Base-by-base conservation (phyloP, 352 stramenopile genomes). In the Phytophthora brassicae region DNA sequence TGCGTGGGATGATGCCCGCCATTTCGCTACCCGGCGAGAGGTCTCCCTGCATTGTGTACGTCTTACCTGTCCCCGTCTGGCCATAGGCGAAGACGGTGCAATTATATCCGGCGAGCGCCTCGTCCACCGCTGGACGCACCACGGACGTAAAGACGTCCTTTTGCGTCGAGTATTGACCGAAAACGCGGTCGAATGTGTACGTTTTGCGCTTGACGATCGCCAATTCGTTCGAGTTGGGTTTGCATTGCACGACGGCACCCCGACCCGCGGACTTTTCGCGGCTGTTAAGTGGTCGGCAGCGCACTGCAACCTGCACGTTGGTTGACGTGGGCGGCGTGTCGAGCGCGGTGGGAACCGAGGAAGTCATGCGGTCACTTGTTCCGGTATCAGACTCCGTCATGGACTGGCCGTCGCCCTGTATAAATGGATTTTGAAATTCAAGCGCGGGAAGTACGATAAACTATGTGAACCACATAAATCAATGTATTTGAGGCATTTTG, bases 31-130 rank as follows among this genome's bases (percentile, higher is more conserved):
- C 84, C 0, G 89, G 80, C 36, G 76, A 72, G n/a, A 99, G 59
- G 9, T 90, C 81, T 31, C 96, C 97, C 73, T 99, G 96, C 94
- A 99, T 99, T 3, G 97, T 99, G 77, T 98, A 93, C 36, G 97
- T 99, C 79, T 99, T 99, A 35, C 97, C 96, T 16, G 96, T 98
- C 36, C 96, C 95, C 3, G 87, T 97, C 77, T 99, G 97, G 44
- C 97, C 97, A 68, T 99, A 99, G 22, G 96, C 95, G 71, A 99
- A 98, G 12, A 98, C 92, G 7, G 94, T 98, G 67, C 86, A 97
- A 72, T 98, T 98, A 75, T 97, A 99, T 0, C 96, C 96, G 0
- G 77, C 79, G 38, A 99, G 82, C 36, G 98, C 95, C 74, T 99
- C 97, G 31, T 96, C 87, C 26, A 99, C 97, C 11, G 98, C 95